phyloP scores from a whole-genome alignment of 108 stramenopile genomes.

The Seminavis robusta region DNA sequence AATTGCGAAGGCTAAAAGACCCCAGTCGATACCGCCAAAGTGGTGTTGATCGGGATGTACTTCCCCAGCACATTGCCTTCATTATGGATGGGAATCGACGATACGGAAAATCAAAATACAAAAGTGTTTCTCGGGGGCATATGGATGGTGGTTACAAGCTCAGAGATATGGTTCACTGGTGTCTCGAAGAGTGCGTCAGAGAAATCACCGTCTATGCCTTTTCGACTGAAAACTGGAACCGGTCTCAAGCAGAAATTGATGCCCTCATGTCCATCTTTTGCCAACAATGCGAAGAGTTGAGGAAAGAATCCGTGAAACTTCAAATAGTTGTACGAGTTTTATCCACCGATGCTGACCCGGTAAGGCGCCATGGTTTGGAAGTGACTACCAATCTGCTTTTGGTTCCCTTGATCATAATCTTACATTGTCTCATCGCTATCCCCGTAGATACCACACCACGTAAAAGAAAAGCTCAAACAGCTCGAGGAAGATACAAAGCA shows the following conservation, averaged over 20 bases:
- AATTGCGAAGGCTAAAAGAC: too few species aligned
- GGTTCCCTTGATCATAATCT: slow-evolving; percentile 16
- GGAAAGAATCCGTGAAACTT: slow-evolving; percentile 73
- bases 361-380: background rate
- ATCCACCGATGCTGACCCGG: slow-evolving; percentile 47
- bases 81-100: slow-evolving; percentile 99
- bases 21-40: too few species aligned
- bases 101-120: slow-evolving; percentile 76
- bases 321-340: slow-evolving; percentile 78
- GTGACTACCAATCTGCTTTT: slow-evolving; percentile 2
- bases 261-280: slow-evolving; percentile 72
- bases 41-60: slow-evolving; percentile 33
- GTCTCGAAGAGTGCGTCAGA: slow-evolving; percentile 73
- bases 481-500: slow-evolving; percentile 55
- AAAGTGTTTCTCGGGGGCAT: slow-evolving; percentile 80
- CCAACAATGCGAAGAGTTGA: slow-evolving; percentile 83
- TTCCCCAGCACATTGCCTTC: slow-evolving; percentile 81
- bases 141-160: slow-evolving; percentile 89
- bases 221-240: slow-evolving; percentile 97
- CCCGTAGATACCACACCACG: slow-evolving; percentile 40
- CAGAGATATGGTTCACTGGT: slow-evolving; percentile 92
- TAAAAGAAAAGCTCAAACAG: slow-evolving; percentile 36
- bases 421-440: slow-evolving; percentile 70
- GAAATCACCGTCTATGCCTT: slow-evolving; percentile 95
- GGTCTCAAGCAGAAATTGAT: slow-evolving; percentile 78